Evolutionary conservation across 257 asterid species (phyloP).

Genomic region (Salvia rosmarinus): DNA sequence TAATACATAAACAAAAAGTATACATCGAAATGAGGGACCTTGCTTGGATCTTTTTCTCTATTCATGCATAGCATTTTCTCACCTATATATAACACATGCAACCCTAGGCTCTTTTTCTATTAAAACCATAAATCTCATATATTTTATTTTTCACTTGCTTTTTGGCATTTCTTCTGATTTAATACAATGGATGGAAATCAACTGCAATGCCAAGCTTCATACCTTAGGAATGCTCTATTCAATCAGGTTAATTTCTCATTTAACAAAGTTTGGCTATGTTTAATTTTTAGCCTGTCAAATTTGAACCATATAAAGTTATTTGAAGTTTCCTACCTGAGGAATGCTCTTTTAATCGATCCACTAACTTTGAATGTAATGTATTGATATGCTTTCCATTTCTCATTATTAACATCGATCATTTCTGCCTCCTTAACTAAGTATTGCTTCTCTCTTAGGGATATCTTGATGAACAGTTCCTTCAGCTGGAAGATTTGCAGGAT

Average conservation of each 20-base stretch:
- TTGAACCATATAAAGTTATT: neutral
- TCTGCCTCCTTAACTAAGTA: neutral
- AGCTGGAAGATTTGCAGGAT: constrained; percentile 77
- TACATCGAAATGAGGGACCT: constrained; percentile 30
- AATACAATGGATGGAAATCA: constrained; percentile 47
- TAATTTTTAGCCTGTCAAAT: neutral
- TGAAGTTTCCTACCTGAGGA: no score
- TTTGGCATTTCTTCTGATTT: constrained; percentile 8
- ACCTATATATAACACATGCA: constrained; percentile 39
- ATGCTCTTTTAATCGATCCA: no score
- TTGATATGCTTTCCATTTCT: neutral
- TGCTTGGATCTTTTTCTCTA: constrained; percentile 28
- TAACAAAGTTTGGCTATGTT: constrained; percentile 3
- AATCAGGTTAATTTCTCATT: constrained; percentile 51
- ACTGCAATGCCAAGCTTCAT: constrained; percentile 55
- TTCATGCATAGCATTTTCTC: constrained; percentile 8
- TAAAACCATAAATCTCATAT: constrained; percentile 24
- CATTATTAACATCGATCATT: no score
- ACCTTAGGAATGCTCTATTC: constrained; percentile 56
- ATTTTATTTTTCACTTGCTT: neutral
- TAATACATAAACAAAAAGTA: neutral
- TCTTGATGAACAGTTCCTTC: constrained; percentile 77
- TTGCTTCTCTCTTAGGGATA: constrained; percentile 55
- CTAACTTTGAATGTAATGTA: neutral
- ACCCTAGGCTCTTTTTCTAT: constrained; percentile 22